Conservation (phyloP, 2,329 filamentous ascomycete genomes). For the Colletotrichum siamense region DNA sequence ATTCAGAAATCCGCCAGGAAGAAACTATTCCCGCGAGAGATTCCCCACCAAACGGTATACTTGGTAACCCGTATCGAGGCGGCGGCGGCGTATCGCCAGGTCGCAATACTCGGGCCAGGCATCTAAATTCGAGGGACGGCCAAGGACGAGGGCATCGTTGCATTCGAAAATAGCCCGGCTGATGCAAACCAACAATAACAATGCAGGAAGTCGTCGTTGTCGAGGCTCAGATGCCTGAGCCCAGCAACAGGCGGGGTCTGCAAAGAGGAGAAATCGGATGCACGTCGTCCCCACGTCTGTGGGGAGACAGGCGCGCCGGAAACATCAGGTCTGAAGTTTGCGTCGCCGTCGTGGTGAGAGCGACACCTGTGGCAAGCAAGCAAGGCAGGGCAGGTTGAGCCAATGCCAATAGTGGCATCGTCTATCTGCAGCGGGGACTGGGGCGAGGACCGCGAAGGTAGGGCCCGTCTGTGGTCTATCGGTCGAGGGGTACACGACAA, state of each 20-base stretch:
- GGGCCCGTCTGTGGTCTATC: background rate
- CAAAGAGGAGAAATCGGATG: constrained; percentile 20
- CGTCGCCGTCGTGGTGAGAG: background rate
- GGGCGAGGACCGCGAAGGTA: background rate
- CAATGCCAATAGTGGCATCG: constrained; percentile 13
- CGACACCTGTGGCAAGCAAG: background rate
- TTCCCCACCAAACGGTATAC: background rate
- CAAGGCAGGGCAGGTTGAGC: background rate
- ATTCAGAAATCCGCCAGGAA: constrained; percentile 17
- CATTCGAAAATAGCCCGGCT: background rate
- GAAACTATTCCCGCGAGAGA: constrained; percentile 5
- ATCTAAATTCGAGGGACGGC: background rate
- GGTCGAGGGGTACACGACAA: background rate
- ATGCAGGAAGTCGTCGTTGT: background rate
- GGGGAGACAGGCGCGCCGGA: constrained; percentile 13
- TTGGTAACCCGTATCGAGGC: background rate
- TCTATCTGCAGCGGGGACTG: constrained; percentile 12
- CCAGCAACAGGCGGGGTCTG: constrained; percentile 15
- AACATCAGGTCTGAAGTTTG: background rate
- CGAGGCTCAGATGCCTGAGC: constrained; percentile 3
- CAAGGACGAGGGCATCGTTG: background rate
- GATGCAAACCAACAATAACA: constrained; percentile 5
- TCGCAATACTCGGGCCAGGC: background rate
- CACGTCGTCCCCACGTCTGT: constrained; percentile 17
- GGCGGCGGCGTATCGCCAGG: background rate